Conservation (phyloP, 139 green algal genomes). For the Picochlorum sp. region DNA sequence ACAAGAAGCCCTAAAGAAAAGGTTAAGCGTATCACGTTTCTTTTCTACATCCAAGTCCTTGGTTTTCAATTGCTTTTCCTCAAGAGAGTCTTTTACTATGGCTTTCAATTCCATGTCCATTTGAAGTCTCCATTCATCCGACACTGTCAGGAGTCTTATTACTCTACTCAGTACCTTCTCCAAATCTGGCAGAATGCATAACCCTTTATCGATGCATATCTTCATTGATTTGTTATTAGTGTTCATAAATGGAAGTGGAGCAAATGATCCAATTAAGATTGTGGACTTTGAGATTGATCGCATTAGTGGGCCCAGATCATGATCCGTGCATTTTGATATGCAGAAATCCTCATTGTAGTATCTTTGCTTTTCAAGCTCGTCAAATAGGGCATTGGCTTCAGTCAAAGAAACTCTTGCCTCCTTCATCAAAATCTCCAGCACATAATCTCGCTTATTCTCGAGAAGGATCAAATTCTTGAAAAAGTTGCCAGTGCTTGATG, state of each 20-base stretch:
- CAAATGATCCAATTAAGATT: neutral
- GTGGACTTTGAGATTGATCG: neutral
- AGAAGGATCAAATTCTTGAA: neutral
- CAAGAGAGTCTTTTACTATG: no score
- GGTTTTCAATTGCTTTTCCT: no score
- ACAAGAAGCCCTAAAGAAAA: no score
- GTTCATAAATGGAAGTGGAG: neutral
- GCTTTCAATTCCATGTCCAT: neutral
- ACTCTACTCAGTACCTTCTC: neutral
- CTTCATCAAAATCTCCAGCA: neutral
- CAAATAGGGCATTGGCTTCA: neutral
- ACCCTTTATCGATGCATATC: no score
- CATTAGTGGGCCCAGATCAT: neutral
- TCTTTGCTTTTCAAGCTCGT: neutral
- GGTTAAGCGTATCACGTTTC: no score
- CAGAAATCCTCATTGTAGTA: neutral
- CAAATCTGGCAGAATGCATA: conserved; percentile 3
- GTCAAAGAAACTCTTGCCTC: neutral
- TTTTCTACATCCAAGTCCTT: no score
- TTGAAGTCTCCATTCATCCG: neutral
- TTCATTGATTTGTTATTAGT: no score
- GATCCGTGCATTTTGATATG: neutral
- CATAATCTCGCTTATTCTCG: neutral
- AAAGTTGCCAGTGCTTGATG: neutral
- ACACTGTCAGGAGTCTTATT: neutral